Conservation (phyloP, 768 basidiomycete species). For the Tylopilus plumbeoviolaceoides region DNA sequence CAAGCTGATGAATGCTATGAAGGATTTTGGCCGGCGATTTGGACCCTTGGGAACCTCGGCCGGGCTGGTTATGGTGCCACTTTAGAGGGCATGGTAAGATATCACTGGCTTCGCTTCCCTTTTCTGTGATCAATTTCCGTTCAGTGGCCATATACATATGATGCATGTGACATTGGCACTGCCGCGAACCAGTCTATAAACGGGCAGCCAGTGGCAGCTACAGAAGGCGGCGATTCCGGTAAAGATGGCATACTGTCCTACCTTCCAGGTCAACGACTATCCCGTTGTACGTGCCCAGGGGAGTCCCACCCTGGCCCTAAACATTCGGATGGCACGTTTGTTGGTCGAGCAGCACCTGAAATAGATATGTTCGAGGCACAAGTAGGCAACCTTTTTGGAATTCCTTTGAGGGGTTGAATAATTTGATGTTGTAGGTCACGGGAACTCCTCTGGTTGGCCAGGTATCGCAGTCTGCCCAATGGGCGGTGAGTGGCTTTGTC, state of each 20-base stretch:
- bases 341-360: conserved; percentile 82
- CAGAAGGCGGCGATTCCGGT: conserved; percentile 49
- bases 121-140: conserved; percentile 1
- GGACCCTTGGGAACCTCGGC: conserved; percentile 57
- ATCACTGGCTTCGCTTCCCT: neutral
- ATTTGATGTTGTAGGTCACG: conserved; percentile 41
- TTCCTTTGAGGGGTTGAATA: neutral
- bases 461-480: conserved; percentile 85
- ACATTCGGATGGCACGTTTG: conserved; percentile 67
- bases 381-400: conserved; percentile 21
- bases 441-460: conserved; percentile 43
- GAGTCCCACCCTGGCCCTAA: conserved; percentile 84
- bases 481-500: conserved; percentile 52
- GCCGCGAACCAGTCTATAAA: conserved; percentile 76
- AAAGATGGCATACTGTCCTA: conserved; percentile 55
- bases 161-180: conserved; percentile 81
- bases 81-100: conserved; percentile 46
- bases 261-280: conserved; percentile 77
- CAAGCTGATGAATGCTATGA: conserved; percentile 1
- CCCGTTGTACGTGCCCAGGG: conserved; percentile 79
- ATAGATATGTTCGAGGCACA: conserved; percentile 91
- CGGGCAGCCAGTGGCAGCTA: conserved; percentile 60
- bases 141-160: conserved; percentile 68
- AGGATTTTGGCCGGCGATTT: conserved; percentile 52
- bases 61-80: conserved; percentile 70